Base-by-base conservation (phyloP, 1,139 yeast genomes). In the Saccharomyces hybrid region DNA sequence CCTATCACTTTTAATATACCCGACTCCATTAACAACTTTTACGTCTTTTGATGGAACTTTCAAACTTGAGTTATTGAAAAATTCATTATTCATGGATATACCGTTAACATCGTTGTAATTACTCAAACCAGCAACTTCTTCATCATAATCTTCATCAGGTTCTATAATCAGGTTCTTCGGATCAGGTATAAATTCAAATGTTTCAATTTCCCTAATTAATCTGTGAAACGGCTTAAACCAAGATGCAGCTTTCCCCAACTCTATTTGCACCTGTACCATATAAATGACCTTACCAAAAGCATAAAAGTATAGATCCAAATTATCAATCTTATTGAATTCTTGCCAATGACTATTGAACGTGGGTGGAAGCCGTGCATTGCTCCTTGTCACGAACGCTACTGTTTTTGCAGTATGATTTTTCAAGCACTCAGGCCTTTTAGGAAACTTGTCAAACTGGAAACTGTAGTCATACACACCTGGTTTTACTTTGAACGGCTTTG, bases 211-310 rank as follows among this genome's bases (percentile, higher is more conserved):
- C 46, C 61, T 57, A 3, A 64, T 28, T 13, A 57, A 44, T 29
- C 57, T 60, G 50, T 62, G 59, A 46, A 63, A 62, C 8, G 69
- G 67, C 26, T 57, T 61, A 49, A 61, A 63, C 64, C 68, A 65
- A 16, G 59, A 55, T 25, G 53, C 55, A 2, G 65, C 52, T 51
- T 61, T 64, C 6, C 69, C 70, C 42, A 66, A 34, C 46, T 64
- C 65, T 13, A 65, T 56, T 34, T 59, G 56, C 1, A 64, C 67
- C 50, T 66, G 64, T 1, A 66, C 61, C 51, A 57, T 55, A 56
- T 66, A 67, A 3, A 62, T 50, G 1, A 67, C 60, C 51, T 64
- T 64, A 2, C 70, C 69, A 51, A 63, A 59, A 1, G 67, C 59
- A 48, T 66, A 65, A 50, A 57, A 65, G 52, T 59, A 63, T 25